phyloP scores from a whole-genome alignment of 169 alveolate genomes.

The Perkinsus marinus region DNA sequence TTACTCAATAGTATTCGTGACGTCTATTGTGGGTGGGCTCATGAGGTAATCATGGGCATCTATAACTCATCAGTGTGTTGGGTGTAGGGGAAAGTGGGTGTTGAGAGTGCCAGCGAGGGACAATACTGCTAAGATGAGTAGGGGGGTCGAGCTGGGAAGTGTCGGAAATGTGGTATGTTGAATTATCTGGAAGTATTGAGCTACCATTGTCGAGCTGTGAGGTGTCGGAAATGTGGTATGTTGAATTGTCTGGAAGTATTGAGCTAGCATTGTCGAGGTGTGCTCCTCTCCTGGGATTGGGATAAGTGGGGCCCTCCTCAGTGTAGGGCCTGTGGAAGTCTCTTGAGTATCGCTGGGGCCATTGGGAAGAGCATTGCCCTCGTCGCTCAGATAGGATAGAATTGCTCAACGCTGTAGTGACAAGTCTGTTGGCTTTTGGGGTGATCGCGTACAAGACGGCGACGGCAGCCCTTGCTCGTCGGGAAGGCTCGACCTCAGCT shows the following conservation, averaged over 20 bases:
- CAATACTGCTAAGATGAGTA: not conserved
- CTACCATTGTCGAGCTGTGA: too few relatives aligned
- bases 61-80: not conserved
- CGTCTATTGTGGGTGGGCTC: not conserved
- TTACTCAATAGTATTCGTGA: not conserved
- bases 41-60: not conserved
- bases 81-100: not conserved
- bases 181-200: too few relatives aligned
- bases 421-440: not conserved
- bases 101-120: not conserved
- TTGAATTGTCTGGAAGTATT: too few relatives aligned
- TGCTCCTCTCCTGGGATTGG: too few relatives aligned
- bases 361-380: not conserved
- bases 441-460: not conserved
- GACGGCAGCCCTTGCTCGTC: not conserved
- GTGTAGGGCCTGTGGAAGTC: too few relatives aligned
- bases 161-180: too few relatives aligned
- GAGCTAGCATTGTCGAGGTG: too few relatives aligned
- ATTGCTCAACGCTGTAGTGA: not conserved
- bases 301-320: too few relatives aligned
- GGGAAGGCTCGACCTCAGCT: not conserved
- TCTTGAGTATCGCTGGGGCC: too few relatives aligned
- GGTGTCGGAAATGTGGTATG: too few relatives aligned
- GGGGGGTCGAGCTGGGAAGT: not conserved
- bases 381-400: not conserved